Evolutionary conservation across 805 yeast genomes (phyloP), one percentile per base, ranked within the genome.

Genomic region (Candida adriatica): DNA sequence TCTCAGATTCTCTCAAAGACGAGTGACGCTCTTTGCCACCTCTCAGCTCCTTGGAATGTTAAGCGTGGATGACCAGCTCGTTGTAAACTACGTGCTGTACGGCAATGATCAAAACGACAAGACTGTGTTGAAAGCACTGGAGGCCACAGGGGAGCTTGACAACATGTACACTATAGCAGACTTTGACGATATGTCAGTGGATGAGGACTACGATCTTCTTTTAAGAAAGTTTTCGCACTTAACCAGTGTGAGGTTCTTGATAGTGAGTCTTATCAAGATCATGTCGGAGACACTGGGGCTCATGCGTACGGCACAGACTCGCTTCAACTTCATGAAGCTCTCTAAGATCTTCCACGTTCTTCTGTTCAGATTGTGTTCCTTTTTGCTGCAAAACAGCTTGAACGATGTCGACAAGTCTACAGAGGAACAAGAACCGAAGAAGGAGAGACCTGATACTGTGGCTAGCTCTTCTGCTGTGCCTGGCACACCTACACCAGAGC

Each of bases 341-440:
- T 35, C 35, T 9, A 41, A 41, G 29, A 35, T 41, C 21, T 41
- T 41, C 24, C 39, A 41, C 16, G 38, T 41, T 6, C 16, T 41
- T 6, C 19, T 41, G 4, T 15, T 37, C 18, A 30, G 36, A 13
- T 23, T 41, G 14, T 41, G 45, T 21, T 33, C 34, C 6, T 41
- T 34, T 16, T 23, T 41, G n/a, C 14, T 41, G 28, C 23, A 30
- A 18, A 21, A 28, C 24, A 31, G 35, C 3, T 9, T 31, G 3
- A 34, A 33, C 6, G 29, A 33, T 27, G 16, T 24, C 13, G 33
- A 30, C 10, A 15, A 21, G 18, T 15, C 38, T 8, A 26, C 16
- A n/a, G 14, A 24, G 5, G 35, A 27, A 8, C 22, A 19, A 19
- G 22, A 8, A 8, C 10, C 22, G 11, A 19, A 19, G 11, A n/a